Conservation (phyloP, 2,329 filamentous ascomycete genomes). For the Fusarium decemcellulare region DNA sequence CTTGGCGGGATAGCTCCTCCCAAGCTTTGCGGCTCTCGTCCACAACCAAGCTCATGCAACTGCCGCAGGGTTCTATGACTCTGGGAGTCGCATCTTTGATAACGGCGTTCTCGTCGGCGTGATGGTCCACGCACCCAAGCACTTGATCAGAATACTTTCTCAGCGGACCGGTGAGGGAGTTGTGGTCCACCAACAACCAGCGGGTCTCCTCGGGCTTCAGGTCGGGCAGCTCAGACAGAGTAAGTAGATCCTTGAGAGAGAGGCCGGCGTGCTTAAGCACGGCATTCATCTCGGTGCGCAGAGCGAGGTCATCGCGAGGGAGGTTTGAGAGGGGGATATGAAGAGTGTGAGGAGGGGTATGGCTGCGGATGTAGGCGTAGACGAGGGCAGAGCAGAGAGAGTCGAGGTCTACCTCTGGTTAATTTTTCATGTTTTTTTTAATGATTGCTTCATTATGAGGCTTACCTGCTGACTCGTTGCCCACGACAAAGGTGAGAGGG, state of each 20-base stretch:
- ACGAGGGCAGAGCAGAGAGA: constrained; percentile 82
- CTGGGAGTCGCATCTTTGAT: constrained; percentile 64
- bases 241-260: constrained; percentile 74
- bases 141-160: constrained; percentile 67
- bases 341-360: constrained; percentile 66
- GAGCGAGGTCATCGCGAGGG: constrained; percentile 73
- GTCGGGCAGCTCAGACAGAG: constrained; percentile 64
- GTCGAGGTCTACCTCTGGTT: constrained; percentile 74
- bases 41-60: constrained; percentile 80
- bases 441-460: background rate
- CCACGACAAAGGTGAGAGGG: constrained; percentile 74
- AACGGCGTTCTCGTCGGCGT: constrained; percentile 77
- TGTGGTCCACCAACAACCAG: constrained; percentile 88
- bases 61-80: constrained; percentile 77
- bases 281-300: constrained; percentile 81
- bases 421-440: background rate
- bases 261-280: constrained; percentile 75
- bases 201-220: constrained; percentile 69
- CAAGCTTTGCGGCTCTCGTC: constrained; percentile 71
- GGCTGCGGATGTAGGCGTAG: constrained; percentile 80
- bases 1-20: constrained; percentile 61
- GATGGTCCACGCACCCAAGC: constrained; percentile 82
- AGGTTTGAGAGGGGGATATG: constrained; percentile 84
- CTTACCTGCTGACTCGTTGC: constrained; percentile 77
- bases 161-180: constrained; percentile 76